Conservation (phyloP, 768 basidiomycete genomes). For the Harrya chromipes region DNA sequence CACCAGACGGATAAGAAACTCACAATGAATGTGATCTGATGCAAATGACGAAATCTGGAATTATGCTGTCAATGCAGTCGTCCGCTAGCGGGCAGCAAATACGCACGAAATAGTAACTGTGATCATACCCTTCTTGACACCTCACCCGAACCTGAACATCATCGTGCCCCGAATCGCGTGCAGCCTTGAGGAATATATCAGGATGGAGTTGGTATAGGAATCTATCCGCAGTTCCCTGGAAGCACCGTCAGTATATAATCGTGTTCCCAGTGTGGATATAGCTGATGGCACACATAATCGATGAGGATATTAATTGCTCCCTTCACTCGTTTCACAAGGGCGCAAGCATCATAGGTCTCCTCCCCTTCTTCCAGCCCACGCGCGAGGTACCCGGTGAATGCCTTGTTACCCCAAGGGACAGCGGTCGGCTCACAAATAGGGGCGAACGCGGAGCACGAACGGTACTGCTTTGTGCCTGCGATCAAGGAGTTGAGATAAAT, state of each 20-base stretch:
- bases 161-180: slow-evolving; percentile 68
- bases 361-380: slow-evolving; percentile 77
- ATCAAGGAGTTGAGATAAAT: slow-evolving; percentile 73
- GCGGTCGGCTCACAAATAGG: slow-evolving; percentile 84
- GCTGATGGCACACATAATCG: slow-evolving; percentile 63
- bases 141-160: slow-evolving; percentile 76
- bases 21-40: slow-evolving; percentile 86
- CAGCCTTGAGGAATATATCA: slow-evolving; percentile 80
- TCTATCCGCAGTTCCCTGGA: slow-evolving; percentile 73
- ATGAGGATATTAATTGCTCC: slow-evolving; percentile 76
- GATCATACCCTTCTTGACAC: slow-evolving; percentile 82
- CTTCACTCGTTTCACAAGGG: slow-evolving; percentile 62
- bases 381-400: slow-evolving; percentile 80
- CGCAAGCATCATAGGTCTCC: slow-evolving; percentile 76
- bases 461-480: slow-evolving; percentile 59
- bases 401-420: slow-evolving; percentile 90
- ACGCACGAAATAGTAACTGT: slow-evolving; percentile 83
- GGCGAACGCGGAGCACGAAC: slow-evolving; percentile 86
- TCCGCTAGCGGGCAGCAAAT: background rate
- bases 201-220: slow-evolving; percentile 90
- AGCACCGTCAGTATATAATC: background rate
- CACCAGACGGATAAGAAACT: slow-evolving; percentile 28
- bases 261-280: background rate
- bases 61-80: background rate
- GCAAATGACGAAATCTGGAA: slow-evolving; percentile 84